Base-by-base conservation (phyloP, 257 asterid species). In the Penstemon barbatus region DNA sequence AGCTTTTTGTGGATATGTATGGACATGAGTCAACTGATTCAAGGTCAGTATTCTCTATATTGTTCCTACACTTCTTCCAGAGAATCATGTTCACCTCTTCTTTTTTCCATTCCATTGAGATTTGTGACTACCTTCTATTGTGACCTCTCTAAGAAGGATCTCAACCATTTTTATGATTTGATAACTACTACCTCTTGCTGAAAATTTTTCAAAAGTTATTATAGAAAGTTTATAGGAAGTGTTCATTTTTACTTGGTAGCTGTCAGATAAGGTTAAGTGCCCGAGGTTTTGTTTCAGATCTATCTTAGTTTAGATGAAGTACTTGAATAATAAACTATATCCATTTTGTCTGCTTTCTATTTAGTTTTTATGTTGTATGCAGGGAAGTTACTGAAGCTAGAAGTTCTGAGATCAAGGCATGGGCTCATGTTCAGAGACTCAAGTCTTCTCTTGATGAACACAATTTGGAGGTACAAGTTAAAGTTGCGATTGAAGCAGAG, bases 401-500 rank as follows among this genome's bases (percentile, higher is more conserved):
- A 79, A 78, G 72, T 61, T 77, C 79, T 5, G 99, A 94, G 80
- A 83, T 77, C 66, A 81, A 80, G 87, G 96, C 98, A 61, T 94
- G 97, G 97, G 97, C 95, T 67, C 83, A 64, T 75, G 97, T 91
- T 69, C 87, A 89, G 69, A 72, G 91, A 73, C 80, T 94, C 69
- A 89, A 87, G 70, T 80, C 85, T 76, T 86, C 91, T 77, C 93
- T 94, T 51, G 97, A 89, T 63, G 99, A 94, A 66, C 88, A 78
- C 74, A 86, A 84, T 72, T 77, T 94, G 86, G 99, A 91, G 86
- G 67, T 78, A 79, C 88, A 91, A 73, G 99, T 94, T 61, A 94
- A 94, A 81, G 85, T 74, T 70, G 96, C 98, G 8, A 94, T 91
- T 81, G 99, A 89, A 89, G 99, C 90, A 7, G 99, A 94, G 84